Base-by-base conservation (phyloP, 1,139 yeast species). In the Nakaseomyces delphensis region DNA sequence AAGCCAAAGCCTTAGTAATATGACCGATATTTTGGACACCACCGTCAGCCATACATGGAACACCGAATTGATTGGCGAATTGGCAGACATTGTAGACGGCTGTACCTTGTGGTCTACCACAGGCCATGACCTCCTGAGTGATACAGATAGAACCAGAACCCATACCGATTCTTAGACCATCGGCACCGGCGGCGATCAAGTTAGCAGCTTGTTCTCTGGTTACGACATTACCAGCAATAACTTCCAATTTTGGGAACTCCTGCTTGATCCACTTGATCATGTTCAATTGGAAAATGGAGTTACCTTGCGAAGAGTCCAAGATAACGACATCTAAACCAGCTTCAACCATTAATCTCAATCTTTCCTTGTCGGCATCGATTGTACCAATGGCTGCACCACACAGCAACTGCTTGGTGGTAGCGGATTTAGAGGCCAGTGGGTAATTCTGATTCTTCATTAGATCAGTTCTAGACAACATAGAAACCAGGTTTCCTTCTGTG, bases 331-430 rank as follows among this genome's bases (percentile, higher is more conserved):
- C 99, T 64, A 93, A 78, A 59, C 99, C 99, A 46, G 97, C 98
- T 44, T 79, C 95, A 49, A 83, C 96, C 61, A 91, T 77, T 70
- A 82, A 76, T 48, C 66, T 65, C 60, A 91, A 76, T 71, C 99
- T 86, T 59, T 75, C 82, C 63, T 76, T 83, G 70, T 91, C 98
- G 57, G 86, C 82, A 39, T 77, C 83, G 50, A 94, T 74, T 51
- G 98, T 91, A 68, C 98, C 98, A 63, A 91, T 79, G 50, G 98
- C 94, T 56, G 98, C 99, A 75, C 98, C 98, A 76, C 96, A 86
- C 61, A 93, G 76, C 65, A 91, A 77, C 71, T 91, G 99, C 75
- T 91, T 91, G 46, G 97, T 85, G 57, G 81, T 74, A 61, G 79
- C 82, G 36, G 95, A 83, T 73, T 91, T 91, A 52, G 97, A 87